Percentiles rank a stretch among this genome's conserved stretches.
Evolutionary conservation across 2,329 filamentous ascomycete species (phyloP).

Genomic region (Daldinia sp.): DNA sequence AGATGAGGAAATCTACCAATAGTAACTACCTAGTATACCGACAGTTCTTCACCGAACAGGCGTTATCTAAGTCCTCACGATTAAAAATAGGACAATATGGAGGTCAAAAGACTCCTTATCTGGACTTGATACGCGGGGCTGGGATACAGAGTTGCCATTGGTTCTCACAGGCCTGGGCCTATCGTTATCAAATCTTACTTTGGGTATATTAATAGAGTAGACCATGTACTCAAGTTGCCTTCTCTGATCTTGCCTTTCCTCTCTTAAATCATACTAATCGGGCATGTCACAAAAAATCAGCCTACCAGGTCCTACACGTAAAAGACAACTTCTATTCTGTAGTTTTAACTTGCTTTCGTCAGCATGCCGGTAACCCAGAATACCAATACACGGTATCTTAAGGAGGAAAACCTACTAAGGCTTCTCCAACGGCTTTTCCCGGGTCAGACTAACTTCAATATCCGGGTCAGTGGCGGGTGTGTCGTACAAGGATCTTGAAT

Average conservation of each 20-base stretch:
- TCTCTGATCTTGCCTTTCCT: background rate
- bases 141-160: background rate
- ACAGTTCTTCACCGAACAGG: background rate
- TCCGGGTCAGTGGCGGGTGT: constrained; percentile 42
- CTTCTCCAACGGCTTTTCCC: constrained; percentile 48
- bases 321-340: background rate
- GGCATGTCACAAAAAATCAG: background rate
- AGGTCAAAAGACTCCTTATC: background rate
- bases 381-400: constrained; percentile 47
- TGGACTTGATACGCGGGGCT: background rate
- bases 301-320: background rate
- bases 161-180: background rate
- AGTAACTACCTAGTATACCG: background rate
- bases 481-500: background rate
- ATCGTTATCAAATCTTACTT: background rate
- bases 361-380: constrained; percentile 44
- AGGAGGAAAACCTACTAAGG: constrained; percentile 44
- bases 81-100: background rate
- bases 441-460: constrained; percentile 47
- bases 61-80: background rate
- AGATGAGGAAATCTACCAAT: background rate
- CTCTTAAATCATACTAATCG: background rate
- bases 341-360: background rate
- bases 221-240: background rate
- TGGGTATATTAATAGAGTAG: background rate